Base-by-base conservation (phyloP, 1,284 basidiomycete genomes). In the Porodaedalea pini region DNA sequence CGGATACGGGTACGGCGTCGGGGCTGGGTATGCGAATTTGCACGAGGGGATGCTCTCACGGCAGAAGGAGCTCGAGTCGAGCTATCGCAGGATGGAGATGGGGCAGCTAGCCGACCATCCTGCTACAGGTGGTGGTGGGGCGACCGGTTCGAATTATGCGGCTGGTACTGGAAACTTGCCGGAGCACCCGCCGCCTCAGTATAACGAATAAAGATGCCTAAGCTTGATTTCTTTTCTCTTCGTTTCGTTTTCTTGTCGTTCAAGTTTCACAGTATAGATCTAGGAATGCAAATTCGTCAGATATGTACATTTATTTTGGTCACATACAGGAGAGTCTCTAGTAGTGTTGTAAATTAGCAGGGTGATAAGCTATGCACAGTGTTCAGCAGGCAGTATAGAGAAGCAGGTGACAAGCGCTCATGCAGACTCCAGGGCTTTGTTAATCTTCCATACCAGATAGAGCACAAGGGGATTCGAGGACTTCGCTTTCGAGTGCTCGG, bases 41-140 rank as follows among this genome's bases (percentile, higher is more conserved):
- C 57, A 59, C 21, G 57, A 59, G 29, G 53, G 31, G 44, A 32
- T 59, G 53, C 25, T 54, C 13, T 29, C 25, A 21, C 34, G 36
- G 6, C 58, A 60, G 41, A 60, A 60, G 34, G 58, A 51, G n/a
- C 36, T 60, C 15, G 58, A 60, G 25, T 39, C 54, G 27, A 31
- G 23, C n/a, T 57, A 57, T 36, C 29, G 41, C 10, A 34, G 19
- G 48, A 27, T 45, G 31, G 50, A 50, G 15, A 40, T 29, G 29
- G 53, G 52, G 29, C 52, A 50, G 41, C 11, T 27, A 29, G 10
- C 11, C 3, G 54, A 37, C 8, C 36, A 51, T 34, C 21, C 41
- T 37, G 8, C 36, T 6, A 6, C 15, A 32, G 37, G 23, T 55
- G 32, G 17, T 36, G 19, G 34, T 36, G 27, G 15, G 17, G n/a